phyloP scores from a whole-genome alignment of 148 eudicot species.

The Cornus controversa region DNA sequence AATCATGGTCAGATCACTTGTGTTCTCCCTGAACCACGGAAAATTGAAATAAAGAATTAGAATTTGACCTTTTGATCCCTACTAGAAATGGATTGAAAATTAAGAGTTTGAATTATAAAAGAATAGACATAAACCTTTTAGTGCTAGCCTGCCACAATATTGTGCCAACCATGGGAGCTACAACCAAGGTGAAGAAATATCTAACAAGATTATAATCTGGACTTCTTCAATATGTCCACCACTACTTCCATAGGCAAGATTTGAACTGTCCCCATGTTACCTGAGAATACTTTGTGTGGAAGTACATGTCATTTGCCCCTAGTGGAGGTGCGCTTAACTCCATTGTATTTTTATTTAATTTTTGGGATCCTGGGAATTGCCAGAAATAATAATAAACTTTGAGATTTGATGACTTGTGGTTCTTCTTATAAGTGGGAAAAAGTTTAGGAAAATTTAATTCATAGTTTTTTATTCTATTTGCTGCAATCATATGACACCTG shows the following conservation, averaged over 20 bases:
- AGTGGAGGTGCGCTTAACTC: no score
- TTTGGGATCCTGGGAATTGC: slow-evolving; percentile 38
- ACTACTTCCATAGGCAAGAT: no score
- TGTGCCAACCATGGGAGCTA: slow-evolving; percentile 39
- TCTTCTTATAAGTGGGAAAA: no score
- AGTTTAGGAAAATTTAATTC: no score
- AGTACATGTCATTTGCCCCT: slow-evolving; percentile 41
- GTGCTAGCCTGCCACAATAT: slow-evolving; percentile 45
- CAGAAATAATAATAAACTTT: slow-evolving; percentile 8
- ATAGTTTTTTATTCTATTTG: no score
- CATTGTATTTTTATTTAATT: slow-evolving; percentile 44
- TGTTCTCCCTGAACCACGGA: slow-evolving; percentile 34
- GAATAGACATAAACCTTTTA: slow-evolving; percentile 14
- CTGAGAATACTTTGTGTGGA: slow-evolving; percentile 34
- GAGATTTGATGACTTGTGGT: not conserved
- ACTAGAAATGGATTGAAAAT: no score
- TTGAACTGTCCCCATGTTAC: slow-evolving; percentile 26
- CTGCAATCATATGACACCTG: no score
- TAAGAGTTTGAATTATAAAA: not conserved
- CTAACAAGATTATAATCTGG: no score
- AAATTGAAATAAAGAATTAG: not conserved
- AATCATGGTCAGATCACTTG: no score
- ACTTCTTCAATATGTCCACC: no score
- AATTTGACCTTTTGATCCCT: not conserved
- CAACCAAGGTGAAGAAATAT: no score